phyloP scores from a whole-genome alignment of 805 yeast species.

The Yamadazyma paraphyllophila region DNA sequence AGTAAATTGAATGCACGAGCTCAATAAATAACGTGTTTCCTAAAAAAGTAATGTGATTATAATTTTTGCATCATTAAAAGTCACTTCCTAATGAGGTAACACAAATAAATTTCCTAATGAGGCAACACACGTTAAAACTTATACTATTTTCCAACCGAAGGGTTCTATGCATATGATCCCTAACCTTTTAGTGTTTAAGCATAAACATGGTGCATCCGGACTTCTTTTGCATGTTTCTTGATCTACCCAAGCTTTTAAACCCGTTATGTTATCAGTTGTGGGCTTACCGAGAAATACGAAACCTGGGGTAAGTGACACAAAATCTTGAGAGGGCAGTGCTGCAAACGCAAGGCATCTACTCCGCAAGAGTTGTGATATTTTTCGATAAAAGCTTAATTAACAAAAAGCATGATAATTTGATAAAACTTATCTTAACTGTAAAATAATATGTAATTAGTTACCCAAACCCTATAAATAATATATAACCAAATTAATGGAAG shows the following conservation, averaged over 20 bases:
- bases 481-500: conserved; percentile 7
- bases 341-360: neutral
- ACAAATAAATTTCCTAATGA: neutral
- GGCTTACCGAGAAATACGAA: neutral
- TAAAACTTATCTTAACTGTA: neutral
- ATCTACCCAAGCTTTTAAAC: no score
- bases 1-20: neutral
- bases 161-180: neutral
- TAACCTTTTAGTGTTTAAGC: no score
- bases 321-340: neutral
- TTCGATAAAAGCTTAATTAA: no score
- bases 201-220: no score
- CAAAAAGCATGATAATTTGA: neutral
- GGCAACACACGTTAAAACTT: neutral
- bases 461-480: conserved; percentile 8
- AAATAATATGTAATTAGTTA: neutral
- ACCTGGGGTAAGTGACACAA: conserved; percentile 10
- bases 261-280: no score
- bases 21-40: neutral
- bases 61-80: neutral
- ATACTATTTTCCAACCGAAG: neutral
- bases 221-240: no score
- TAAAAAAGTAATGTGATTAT: neutral
- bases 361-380: neutral
- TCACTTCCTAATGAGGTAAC: neutral